These are phyloP conservation scores for Fraxinus sp. DNA, from an alignment of 305 asterid species.

Conservation along the genomic window DNA sequence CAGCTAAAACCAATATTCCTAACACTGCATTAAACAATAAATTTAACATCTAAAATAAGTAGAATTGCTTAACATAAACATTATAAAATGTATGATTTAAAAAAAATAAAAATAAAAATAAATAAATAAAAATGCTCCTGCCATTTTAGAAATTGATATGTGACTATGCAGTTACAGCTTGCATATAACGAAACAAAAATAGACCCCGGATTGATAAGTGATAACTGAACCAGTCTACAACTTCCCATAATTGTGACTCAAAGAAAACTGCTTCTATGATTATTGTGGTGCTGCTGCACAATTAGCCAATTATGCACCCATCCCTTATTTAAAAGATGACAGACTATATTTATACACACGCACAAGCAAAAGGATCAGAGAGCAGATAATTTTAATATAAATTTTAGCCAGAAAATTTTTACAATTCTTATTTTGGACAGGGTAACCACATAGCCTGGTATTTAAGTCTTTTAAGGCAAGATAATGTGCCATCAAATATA, in stretches of 20 bases:
- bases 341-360: not conserved
- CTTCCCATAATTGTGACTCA: not conserved
- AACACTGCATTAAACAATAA: constrained; percentile 45
- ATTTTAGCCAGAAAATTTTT: not conserved
- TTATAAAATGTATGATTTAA: not conserved
- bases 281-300: not conserved
- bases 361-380: not conserved
- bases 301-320: not conserved
- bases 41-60: not conserved
- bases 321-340: not conserved
- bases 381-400: not conserved
- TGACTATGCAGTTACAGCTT: not conserved
- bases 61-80: not conserved
- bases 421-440: not conserved
- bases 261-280: not conserved
- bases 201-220: not conserved
- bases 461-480: not conserved
- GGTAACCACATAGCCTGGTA: not conserved
- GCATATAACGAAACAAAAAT: not conserved
- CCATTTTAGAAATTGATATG: not conserved
- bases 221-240: not conserved
- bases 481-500: not conserved
- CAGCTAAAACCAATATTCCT: constrained; percentile 66
- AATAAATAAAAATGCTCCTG: not conserved
- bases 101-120: too few species aligned